These are phyloP conservation scores for Phytopythium kandeliae DNA, from an alignment of 352 stramenopile species.

Conservation along the genomic window DNA sequence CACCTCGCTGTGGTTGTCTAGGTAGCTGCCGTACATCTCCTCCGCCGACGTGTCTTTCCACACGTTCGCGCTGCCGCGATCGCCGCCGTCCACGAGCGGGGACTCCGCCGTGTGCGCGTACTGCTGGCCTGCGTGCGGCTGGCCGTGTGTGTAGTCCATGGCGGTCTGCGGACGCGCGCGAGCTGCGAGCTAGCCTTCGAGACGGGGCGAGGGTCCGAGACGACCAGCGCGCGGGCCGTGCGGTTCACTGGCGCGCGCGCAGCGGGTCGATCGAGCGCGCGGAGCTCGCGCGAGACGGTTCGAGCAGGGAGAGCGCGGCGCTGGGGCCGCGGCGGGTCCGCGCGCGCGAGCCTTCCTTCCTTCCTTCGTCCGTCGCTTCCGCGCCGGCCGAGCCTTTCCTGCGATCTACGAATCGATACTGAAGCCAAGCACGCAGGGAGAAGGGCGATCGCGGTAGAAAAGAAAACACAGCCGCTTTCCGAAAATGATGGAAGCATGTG, in stretches of 20 bases:
- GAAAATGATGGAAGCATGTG: no score
- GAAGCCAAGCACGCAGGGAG: no score
- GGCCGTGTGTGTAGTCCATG: constrained; percentile 15
- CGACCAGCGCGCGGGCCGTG: neutral
- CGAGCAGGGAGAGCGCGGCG: neutral
- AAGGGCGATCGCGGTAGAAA: no score
- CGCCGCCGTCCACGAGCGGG: constrained; percentile 23
- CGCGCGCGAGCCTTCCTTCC: neutral
- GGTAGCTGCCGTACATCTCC: constrained; percentile 68
- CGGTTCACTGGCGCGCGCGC: neutral
- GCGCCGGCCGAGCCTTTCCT: no score
- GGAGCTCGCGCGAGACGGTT: neutral
- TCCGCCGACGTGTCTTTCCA: constrained; percentile 73
- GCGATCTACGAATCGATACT: no score
- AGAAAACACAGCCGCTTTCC: no score
- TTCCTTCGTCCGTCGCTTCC: no score
- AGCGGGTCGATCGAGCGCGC: neutral
- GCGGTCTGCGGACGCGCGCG: neutral
- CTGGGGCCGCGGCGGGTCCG: neutral
- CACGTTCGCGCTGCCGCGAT: constrained; percentile 36
- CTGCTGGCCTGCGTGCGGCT: constrained; percentile 3
- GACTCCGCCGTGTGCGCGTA: constrained; percentile 7
- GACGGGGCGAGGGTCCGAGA: neutral
- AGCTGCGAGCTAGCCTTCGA: neutral
- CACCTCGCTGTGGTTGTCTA: constrained; percentile 33